Conservation (phyloP, 2,329 filamentous ascomycete species). For the Curvularia eragrostidis region DNA sequence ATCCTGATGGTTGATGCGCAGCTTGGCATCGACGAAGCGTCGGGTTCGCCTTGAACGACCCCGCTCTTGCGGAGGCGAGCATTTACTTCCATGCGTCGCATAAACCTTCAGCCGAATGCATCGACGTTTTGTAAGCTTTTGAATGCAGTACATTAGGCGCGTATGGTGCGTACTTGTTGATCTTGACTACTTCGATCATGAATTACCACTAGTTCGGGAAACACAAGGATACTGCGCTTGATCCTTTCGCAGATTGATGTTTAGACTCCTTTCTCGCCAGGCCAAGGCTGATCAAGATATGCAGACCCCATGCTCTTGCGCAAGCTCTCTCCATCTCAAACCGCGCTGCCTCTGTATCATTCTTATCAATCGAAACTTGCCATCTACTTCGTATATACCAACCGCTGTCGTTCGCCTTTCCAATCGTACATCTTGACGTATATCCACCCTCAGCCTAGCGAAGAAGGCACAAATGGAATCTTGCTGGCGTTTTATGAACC, state of each 20-base stretch:
- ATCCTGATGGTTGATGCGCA: slow-evolving; percentile 8
- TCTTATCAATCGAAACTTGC: background rate
- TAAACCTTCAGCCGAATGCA: slow-evolving; percentile 1
- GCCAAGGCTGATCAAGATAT: slow-evolving; percentile 10
- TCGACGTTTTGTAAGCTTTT: slow-evolving; percentile 1
- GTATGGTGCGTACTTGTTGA: background rate
- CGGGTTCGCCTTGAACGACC: slow-evolving; percentile 11
- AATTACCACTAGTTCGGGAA: background rate
- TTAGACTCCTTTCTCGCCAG: background rate
- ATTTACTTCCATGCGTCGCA: slow-evolving; percentile 11
- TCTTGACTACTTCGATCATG: background rate
- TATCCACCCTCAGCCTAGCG: slow-evolving; percentile 1
- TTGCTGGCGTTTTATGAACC: background rate
- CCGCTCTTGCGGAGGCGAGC: slow-evolving; percentile 20
- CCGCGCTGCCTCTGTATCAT: background rate
- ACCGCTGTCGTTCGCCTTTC: background rate
- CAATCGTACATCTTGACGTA: background rate
- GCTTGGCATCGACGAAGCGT: slow-evolving; percentile 14
- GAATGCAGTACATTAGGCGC: background rate
- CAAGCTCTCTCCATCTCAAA: background rate
- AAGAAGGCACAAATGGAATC: background rate
- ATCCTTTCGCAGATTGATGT: background rate
- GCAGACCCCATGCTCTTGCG: slow-evolving; percentile 2
- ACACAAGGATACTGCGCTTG: background rate
- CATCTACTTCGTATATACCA: slow-evolving; percentile 2